phyloP scores from a whole-genome alignment of 257 asterid species.

The Ehretia macrophylla region DNA sequence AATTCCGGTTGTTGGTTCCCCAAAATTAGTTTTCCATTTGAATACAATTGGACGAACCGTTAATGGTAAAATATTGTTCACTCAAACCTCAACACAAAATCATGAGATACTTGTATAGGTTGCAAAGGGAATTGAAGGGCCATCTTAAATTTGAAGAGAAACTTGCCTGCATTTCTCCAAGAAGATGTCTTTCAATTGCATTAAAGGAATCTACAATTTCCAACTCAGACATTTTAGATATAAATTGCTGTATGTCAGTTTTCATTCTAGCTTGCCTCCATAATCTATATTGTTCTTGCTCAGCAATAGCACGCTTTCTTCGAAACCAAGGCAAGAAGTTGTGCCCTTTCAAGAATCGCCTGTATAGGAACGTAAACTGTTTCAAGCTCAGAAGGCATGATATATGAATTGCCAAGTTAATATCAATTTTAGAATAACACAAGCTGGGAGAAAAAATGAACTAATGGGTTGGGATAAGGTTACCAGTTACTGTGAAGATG shows the following conservation, averaged over 20 bases:
- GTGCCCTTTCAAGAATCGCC: conserved; percentile 87
- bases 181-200: conserved; percentile 80
- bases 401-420: too few species aligned
- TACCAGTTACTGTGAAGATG: conserved; percentile 1
- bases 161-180: conserved; percentile 79
- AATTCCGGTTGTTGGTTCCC: too few species aligned
- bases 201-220: conserved; percentile 81
- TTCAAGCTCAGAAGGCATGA: conserved; percentile 11
- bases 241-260: conserved; percentile 52
- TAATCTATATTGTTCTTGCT: conserved; percentile 78
- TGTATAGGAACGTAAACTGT: conserved; percentile 29
- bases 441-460: not conserved
- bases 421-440: not conserved
- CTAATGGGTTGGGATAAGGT: conserved; percentile 8
- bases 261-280: conserved; percentile 93
- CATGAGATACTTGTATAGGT: too few species aligned
- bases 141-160: not conserved
- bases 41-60: too few species aligned
- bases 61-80: too few species aligned
- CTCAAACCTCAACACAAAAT: too few species aligned
- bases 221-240: conserved; percentile 73
- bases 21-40: too few species aligned
- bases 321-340: conserved; percentile 92
- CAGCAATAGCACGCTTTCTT: conserved; percentile 91
- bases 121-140: too few species aligned